phyloP scores from a whole-genome alignment of 176 grass and related monocot genomes.

The Avena sativa region DNA sequence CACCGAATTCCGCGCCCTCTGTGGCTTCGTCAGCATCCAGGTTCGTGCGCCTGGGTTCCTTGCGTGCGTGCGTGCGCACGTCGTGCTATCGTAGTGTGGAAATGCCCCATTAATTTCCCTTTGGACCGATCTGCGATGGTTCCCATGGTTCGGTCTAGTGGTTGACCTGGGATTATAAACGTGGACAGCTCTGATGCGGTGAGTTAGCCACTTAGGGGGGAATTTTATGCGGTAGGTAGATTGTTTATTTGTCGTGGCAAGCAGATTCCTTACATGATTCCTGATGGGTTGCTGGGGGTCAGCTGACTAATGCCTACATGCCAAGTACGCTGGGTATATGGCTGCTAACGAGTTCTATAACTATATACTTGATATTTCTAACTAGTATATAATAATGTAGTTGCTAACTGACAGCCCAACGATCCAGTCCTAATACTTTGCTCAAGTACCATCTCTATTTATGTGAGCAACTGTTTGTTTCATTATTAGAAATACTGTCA shows the following conservation, averaged over 20 bases:
- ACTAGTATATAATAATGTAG: background rate
- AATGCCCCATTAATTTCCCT: background rate
- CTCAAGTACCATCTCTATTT: background rate
- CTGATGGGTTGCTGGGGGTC: conserved; percentile 30
- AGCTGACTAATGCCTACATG: conserved; percentile 30
- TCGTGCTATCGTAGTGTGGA: background rate
- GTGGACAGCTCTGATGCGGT: conserved; percentile 16
- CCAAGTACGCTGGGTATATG: background rate
- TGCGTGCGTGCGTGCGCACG: background rate
- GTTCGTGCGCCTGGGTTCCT: conserved; percentile 35
- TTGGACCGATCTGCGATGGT: background rate
- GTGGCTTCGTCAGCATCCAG: conserved; percentile 72
- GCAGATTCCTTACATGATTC: conserved; percentile 20
- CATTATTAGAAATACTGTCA: conserved; percentile 16
- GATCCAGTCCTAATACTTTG: background rate
- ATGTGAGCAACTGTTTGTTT: background rate
- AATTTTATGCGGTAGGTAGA: background rate
- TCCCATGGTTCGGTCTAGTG: background rate
- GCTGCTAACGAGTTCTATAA: conserved; percentile 29
- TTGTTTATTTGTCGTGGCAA: conserved; percentile 32
- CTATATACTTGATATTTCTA: background rate
- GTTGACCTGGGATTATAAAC: conserved; percentile 23
- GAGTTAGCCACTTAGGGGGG: conserved; percentile 18
- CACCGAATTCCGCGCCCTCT: conserved; percentile 88
- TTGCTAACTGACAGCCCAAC: background rate